Percentiles rank a stretch among this genome's conserved stretches.
Evolutionary conservation across 1,284 basidiomycete species (phyloP).

Genomic region (Cutaneotrichosporon cutaneum): DNA sequence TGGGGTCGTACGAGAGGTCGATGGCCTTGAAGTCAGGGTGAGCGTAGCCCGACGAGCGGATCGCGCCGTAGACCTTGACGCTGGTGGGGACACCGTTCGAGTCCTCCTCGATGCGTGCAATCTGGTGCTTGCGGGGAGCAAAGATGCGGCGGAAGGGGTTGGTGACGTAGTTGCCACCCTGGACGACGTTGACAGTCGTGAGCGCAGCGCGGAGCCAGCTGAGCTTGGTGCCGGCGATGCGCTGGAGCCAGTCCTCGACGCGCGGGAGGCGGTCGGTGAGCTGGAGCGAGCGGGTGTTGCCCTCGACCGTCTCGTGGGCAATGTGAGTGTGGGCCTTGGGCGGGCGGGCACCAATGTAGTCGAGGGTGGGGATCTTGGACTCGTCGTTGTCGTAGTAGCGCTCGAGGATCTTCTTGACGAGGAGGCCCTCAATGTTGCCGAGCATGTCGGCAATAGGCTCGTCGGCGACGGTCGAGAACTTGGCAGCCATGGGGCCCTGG

Average conservation of each 20-base stretch:
- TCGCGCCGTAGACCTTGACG: conserved; percentile 69
- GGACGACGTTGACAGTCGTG: conserved; percentile 76
- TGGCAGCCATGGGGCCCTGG: conserved; percentile 92
- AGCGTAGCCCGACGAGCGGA: conserved; percentile 68
- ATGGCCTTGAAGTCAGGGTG: conserved; percentile 82
- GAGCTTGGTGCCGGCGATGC: conserved; percentile 74
- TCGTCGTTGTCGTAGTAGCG: conserved; percentile 77
- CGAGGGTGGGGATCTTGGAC: conserved; percentile 73
- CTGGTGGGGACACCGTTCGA: conserved; percentile 55
- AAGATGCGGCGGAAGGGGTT: conserved; percentile 89
- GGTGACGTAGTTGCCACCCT: conserved; percentile 77
- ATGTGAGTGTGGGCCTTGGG: conserved; percentile 53
- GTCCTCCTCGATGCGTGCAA: conserved; percentile 62
- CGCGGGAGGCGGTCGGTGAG: conserved; percentile 63
- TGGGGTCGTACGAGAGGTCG: conserved; percentile 65
- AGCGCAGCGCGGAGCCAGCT: conserved; percentile 86
- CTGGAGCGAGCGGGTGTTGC: conserved; percentile 60
- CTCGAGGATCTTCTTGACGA: conserved; percentile 78
- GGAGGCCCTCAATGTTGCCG: conserved; percentile 75
- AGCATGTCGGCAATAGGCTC: conserved; percentile 91
- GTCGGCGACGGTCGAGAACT: conserved; percentile 81
- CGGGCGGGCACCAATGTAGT: conserved; percentile 72
- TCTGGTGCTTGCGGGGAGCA: conserved; percentile 75
- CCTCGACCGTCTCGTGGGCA: conserved; percentile 59
- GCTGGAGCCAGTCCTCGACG: conserved; percentile 74